phyloP scores from a whole-genome alignment of 441 rosid genomes.

The Gossypium laxum region DNA sequence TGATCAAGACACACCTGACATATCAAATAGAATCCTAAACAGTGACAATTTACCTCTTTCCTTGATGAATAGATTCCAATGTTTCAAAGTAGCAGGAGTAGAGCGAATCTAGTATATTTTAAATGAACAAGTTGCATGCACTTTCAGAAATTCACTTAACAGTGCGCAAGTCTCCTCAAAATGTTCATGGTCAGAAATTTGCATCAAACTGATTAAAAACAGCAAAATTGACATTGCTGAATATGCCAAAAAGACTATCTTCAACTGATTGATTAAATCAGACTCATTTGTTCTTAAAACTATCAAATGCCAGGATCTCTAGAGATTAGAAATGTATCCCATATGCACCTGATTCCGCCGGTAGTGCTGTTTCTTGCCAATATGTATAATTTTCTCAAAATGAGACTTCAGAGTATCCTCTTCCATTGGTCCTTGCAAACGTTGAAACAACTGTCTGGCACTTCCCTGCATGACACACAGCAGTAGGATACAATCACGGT shows the following conservation, averaged over 20 bases:
- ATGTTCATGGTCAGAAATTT: background rate
- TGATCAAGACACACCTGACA: background rate
- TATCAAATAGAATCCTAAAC: background rate
- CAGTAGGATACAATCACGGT: constrained; percentile 16
- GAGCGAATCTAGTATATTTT: background rate
- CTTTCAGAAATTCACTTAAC: background rate
- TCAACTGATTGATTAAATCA: background rate
- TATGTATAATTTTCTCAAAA: constrained; percentile 77
- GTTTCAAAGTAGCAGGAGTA: background rate
- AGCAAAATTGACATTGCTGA: background rate
- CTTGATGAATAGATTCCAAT: background rate
- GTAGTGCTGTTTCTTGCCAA: constrained; percentile 64
- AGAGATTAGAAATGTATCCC: background rate
- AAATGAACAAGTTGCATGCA: background rate
- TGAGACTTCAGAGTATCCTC: constrained; percentile 93
- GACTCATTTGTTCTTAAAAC: background rate
- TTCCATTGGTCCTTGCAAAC: constrained; percentile 93
- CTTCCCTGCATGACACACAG: constrained; percentile 68
- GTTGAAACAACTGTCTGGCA: constrained; percentile 97
- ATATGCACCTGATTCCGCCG: constrained; percentile 62
- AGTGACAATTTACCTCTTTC: background rate
- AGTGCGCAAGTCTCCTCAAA: background rate
- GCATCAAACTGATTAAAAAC: background rate
- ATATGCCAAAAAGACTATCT: constrained; percentile 2
- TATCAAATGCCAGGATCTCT: background rate